Conservation (phyloP, 306 rosid genomes). For the Gleditsia sinensis region DNA sequence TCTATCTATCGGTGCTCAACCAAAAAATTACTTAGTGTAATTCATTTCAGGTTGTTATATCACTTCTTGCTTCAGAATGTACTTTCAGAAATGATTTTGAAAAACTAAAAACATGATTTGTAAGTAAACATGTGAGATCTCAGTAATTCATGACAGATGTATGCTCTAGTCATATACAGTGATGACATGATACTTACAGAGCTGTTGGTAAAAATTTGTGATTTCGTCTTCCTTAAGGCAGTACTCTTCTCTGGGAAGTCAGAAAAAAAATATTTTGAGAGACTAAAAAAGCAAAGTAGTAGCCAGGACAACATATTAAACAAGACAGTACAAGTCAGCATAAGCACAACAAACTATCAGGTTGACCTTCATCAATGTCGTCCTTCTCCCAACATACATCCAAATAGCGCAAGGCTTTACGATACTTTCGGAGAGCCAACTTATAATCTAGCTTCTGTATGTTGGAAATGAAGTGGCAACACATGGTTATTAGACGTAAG, state of each 20-base stretch:
- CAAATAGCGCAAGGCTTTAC: slow-evolving; percentile 60
- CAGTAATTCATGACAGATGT: not conserved
- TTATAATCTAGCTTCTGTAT: slow-evolving; percentile 53
- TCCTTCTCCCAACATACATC: slow-evolving; percentile 66
- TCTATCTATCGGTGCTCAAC: not conserved
- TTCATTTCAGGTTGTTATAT: not conserved
- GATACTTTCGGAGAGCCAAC: slow-evolving; percentile 55
- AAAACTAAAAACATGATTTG: not conserved
- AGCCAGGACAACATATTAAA: not conserved
- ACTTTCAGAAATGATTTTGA: not conserved
- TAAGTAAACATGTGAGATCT: not conserved
- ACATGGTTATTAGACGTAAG: not conserved
- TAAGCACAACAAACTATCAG: not conserved
- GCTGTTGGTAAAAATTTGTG: slow-evolving; percentile 61
- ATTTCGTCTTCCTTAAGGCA: slow-evolving; percentile 54
- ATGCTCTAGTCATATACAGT: slow-evolving; percentile 7
- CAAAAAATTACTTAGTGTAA: not conserved
- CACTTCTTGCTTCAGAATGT: not conserved
- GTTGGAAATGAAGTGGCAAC: not conserved
- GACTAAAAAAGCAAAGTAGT: slow-evolving; percentile 8
- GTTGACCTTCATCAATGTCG: slow-evolving; percentile 53
- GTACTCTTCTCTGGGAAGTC: slow-evolving; percentile 48
- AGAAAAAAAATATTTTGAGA: slow-evolving; percentile 19
- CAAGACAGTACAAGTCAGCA: not conserved
- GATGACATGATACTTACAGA: slow-evolving; percentile 42